phyloP scores from a whole-genome alignment of 192 early-diverging fungal genomes.

The Geranomyces michiganensis region DNA sequence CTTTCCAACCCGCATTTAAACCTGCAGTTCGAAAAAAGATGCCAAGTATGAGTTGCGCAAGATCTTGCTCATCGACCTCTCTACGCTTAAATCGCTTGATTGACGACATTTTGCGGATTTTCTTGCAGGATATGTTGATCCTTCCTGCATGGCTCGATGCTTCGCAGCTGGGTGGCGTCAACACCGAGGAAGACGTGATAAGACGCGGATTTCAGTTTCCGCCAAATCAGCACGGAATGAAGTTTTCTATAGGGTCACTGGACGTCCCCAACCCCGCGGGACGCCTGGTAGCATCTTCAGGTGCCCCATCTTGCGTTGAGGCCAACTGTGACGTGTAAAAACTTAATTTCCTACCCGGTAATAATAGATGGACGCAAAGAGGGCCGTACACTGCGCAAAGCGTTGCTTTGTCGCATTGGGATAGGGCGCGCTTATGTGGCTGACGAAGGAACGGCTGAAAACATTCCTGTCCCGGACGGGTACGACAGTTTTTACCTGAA shows the following conservation, averaged over 20 bases:
- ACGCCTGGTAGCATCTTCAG: not conserved
- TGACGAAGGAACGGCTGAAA: conserved; percentile 41
- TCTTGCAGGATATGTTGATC: conserved; percentile 46
- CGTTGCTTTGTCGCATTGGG: conserved; percentile 51
- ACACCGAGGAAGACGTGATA: conserved; percentile 66
- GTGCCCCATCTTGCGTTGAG: too few relatives aligned
- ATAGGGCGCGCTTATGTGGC: conserved; percentile 51
- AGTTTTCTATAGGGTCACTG: conserved; percentile 46
- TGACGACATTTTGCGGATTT: too few relatives aligned
- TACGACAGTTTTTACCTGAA: conserved; percentile 62
- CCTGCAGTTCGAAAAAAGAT: conserved; percentile 55
- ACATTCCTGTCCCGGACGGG: conserved; percentile 49
- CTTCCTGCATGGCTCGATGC: conserved; percentile 53
- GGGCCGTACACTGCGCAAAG: conserved; percentile 41
- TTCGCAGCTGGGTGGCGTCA: conserved; percentile 46
- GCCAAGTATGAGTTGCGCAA: conserved; percentile 39
- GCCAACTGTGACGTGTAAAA: too few relatives aligned
- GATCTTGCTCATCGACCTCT: too few relatives aligned
- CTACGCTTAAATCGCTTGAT: too few relatives aligned
- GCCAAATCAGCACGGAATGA: conserved; percentile 43
- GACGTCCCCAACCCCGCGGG: not conserved
- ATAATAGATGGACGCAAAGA: conserved; percentile 25
- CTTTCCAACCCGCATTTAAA: conserved; percentile 58
- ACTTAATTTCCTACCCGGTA: too few relatives aligned
- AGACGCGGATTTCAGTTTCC: conserved; percentile 57